Percentiles rank a stretch among this genome's conserved stretches.
phyloP scores from a whole-genome alignment of 1,139 yeast species.

The Taphrina pruni region DNA sequence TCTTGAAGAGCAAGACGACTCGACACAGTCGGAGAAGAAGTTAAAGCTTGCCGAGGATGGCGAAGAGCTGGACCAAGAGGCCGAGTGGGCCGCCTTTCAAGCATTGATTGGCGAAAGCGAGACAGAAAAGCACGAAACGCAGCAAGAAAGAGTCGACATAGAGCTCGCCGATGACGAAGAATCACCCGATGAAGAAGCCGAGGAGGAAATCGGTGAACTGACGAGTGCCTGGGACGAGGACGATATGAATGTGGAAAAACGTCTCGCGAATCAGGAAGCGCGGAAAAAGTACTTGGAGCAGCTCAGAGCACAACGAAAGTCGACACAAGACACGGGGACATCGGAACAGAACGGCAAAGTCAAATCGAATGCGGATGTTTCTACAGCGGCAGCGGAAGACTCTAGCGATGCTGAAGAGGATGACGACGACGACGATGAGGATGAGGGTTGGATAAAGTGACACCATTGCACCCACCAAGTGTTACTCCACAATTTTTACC shows the following conservation, averaged over 20 bases:
- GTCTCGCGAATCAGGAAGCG: constrained; percentile 31
- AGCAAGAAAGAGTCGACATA: not conserved
- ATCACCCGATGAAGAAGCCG: constrained; percentile 9
- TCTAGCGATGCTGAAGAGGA: not conserved
- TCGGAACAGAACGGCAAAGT: not conserved
- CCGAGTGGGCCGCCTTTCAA: constrained; percentile 38
- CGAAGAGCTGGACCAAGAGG: constrained; percentile 18
- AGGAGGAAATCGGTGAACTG: not conserved
- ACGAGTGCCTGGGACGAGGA: constrained; percentile 12
- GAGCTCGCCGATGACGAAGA: constrained; percentile 11
- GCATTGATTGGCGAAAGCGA: constrained; percentile 14
- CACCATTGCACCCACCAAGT: not conserved
- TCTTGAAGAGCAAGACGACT: constrained; percentile 7
- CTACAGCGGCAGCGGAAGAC: not conserved
- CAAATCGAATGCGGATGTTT: not conserved
- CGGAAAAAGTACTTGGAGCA: constrained; percentile 22
- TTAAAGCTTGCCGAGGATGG: not conserved
- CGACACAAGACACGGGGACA: not conserved
- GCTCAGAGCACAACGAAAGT: constrained; percentile 14
- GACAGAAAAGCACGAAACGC: not conserved
- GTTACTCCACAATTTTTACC: constrained; percentile 10
- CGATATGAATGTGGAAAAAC: constrained; percentile 26
- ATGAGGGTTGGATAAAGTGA: constrained; percentile 23
- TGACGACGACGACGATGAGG: constrained; percentile 19
- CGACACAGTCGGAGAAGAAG: constrained; percentile 1